Evolutionary conservation across 2,329 filamentous ascomycete genomes (phyloP).

Genomic region (Coniochaeta sp.): DNA sequence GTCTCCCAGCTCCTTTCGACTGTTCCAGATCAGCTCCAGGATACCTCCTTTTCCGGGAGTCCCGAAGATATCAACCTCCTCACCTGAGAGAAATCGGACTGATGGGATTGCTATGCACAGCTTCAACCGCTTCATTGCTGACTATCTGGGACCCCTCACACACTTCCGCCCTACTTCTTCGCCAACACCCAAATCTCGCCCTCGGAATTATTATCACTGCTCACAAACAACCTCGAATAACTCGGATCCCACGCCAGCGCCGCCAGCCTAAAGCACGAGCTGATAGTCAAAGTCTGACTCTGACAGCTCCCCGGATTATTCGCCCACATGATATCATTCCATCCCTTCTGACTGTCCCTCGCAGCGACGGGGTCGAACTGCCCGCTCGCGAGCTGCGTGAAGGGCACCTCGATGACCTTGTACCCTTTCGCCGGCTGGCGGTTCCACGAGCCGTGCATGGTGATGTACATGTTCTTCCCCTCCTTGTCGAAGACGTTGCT

Average conservation of each 20-base stretch:
- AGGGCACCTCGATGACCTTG: constrained; percentile 8
- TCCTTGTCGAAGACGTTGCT: constrained; percentile 6
- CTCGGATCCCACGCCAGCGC: constrained; percentile 9
- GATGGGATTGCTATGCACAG: too few relatives aligned
- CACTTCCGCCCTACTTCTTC: constrained; percentile 5
- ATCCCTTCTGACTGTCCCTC: constrained; percentile 4
- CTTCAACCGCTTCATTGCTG: too few relatives aligned
- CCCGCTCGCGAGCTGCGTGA: constrained; percentile 4
- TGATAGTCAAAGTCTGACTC: constrained; percentile 4
- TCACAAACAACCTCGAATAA: constrained; percentile 7
- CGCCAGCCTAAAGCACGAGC: constrained; percentile 7
- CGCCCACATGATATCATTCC: constrained; percentile 5
- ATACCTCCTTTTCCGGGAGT: background rate
- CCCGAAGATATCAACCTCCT: background rate
- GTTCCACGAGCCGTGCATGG: constrained; percentile 11
- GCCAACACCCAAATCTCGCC: constrained; percentile 9
- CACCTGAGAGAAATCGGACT: background rate
- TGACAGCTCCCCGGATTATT: background rate
- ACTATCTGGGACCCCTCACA: too few relatives aligned
- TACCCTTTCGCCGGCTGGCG: constrained; percentile 8
- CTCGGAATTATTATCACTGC: constrained; percentile 10
- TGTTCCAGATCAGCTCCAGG: background rate
- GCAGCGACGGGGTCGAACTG: constrained; percentile 7
- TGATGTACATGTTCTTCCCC: constrained; percentile 9
- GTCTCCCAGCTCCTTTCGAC: background rate